Percentiles rank a stretch among this genome's conserved stretches.
Conservation (phyloP, 106 monocot species). For the Dendrobium catenatum region DNA sequence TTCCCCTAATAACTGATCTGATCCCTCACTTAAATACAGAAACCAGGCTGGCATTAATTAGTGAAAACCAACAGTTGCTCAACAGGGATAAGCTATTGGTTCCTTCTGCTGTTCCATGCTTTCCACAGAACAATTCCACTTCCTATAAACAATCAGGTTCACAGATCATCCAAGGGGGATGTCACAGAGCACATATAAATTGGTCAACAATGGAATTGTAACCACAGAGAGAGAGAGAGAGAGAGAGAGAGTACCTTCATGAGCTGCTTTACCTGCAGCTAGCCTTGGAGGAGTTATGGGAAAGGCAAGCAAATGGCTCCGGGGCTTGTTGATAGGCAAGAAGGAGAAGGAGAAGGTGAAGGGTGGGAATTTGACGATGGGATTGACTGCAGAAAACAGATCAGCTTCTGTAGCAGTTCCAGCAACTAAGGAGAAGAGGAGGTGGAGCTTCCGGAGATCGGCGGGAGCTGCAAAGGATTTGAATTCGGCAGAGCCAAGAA, state of each 20-base stretch:
- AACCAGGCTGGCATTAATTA: not conserved
- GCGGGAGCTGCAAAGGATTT: conserved; percentile 8
- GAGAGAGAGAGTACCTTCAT: not conserved
- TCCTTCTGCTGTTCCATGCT: not conserved
- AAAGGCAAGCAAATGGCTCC: conserved; percentile 47
- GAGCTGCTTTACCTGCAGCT: not conserved
- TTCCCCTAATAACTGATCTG: not conserved
- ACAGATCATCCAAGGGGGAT: not conserved
- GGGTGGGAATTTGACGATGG: not conserved
- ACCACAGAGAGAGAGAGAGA: not conserved
- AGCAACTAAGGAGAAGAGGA: conserved; percentile 39
- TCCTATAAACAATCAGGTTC: not conserved
- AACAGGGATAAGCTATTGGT: not conserved
- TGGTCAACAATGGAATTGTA: not conserved
- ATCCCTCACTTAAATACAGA: not conserved
- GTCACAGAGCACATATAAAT: conserved; percentile 5
- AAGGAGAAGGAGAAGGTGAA: conserved; percentile 28
- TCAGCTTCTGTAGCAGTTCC: conserved; percentile 1
- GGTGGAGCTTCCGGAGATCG: conserved; percentile 56
- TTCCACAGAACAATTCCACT: not conserved
- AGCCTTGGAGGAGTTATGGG: conserved; percentile 27
- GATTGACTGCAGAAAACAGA: not conserved
- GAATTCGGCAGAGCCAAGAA: conserved; percentile 6
- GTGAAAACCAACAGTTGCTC: not conserved
- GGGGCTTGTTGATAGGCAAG: conserved; percentile 40